Base-by-base conservation (phyloP, 352 stramenopile genomes). In the Thalassiosira livingstoniorum region DNA sequence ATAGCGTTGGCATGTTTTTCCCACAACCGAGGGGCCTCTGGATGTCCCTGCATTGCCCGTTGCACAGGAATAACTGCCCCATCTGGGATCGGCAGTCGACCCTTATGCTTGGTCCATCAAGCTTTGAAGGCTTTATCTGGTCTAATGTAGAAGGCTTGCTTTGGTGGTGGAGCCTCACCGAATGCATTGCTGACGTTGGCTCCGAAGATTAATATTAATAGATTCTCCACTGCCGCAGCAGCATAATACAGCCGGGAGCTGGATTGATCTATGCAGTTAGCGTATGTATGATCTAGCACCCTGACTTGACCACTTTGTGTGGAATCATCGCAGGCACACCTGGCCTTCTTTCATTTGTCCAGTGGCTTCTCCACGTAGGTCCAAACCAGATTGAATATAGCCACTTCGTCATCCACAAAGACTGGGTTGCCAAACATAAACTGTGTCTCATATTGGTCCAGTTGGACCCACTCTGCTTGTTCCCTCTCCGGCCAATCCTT, bases 1-100 rank as follows among this genome's bases (percentile, higher is more conserved):
- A 90, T 83, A 3, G 54, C 42, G 13, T 81, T 62, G 0, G 64
- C 66, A 54, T 83, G 66, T 31, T 83, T 78, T 18, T 82, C 69
- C 85, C 81, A 90, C 0, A 87, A 37, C 15, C 39, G 39, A 18
- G 39, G 39, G 7, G 39, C 7, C 15, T 47, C 39, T 18, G 39
- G 39, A 47, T 47, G 39, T 7, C 39, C 39, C 39, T 47, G 39
- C 7, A 18, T 18, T 47, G 39, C 39, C 7, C 39, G 39, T 7
- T 18, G 39, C 7, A 47, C 39, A 15, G 39, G 39, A 15, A 47
- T 47, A 15, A 47, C 39, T 18, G 7, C 7, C 7, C 39, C 39
- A 15, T 47, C 7, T 18, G 39, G 39, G 39, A 47, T 47, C 15
- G 39, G 39, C 15, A 15, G 39, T 47, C 39, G 39, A 18, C 39